phyloP scores from a whole-genome alignment of 2,329 filamentous ascomycete species.

The Periconia digitata region DNA sequence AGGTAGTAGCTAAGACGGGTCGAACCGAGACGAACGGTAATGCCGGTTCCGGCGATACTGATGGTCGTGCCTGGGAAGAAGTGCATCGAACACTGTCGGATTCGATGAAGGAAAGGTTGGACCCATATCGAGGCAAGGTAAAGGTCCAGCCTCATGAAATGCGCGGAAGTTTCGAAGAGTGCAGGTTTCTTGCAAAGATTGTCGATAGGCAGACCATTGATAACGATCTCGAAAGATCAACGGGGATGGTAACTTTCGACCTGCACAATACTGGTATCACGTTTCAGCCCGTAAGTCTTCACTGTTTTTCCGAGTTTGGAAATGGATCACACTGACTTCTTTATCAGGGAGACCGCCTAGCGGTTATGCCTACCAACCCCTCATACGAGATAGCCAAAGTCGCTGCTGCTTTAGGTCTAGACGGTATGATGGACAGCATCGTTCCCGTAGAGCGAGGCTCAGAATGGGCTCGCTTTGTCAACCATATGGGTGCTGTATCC shows the following conservation, averaged over 20 bases:
- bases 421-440: slow-evolving; percentile 46
- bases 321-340: neutral
- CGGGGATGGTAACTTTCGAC: slow-evolving; percentile 54
- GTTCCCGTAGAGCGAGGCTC: slow-evolving; percentile 41
- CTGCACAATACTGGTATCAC: slow-evolving; percentile 56
- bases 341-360: slow-evolving; percentile 51
- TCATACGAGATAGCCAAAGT: slow-evolving; percentile 58
- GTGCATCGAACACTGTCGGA: slow-evolving; percentile 55
- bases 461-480: slow-evolving; percentile 52
- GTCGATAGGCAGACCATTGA: slow-evolving; percentile 50
- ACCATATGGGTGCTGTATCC: slow-evolving; percentile 48
- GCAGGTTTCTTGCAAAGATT: slow-evolving; percentile 52
- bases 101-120: slow-evolving; percentile 56
- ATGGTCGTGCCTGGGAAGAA: slow-evolving; percentile 53
- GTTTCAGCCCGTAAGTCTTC: slow-evolving; percentile 46
- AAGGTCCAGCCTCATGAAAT: slow-evolving; percentile 55
- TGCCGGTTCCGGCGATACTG: slow-evolving; percentile 49
- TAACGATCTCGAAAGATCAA: slow-evolving; percentile 47
- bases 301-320: too few species aligned
- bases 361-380: slow-evolving; percentile 57
- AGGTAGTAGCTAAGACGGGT: slow-evolving; percentile 57
- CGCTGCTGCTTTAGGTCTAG: slow-evolving; percentile 53
- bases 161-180: slow-evolving; percentile 58
- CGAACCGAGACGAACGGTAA: slow-evolving; percentile 57
- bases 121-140: slow-evolving; percentile 52